These are phyloP conservation scores for Nitzschia sp. DNA, from an alignment of 108 stramenopile genomes.

Conservation along the genomic window DNA sequence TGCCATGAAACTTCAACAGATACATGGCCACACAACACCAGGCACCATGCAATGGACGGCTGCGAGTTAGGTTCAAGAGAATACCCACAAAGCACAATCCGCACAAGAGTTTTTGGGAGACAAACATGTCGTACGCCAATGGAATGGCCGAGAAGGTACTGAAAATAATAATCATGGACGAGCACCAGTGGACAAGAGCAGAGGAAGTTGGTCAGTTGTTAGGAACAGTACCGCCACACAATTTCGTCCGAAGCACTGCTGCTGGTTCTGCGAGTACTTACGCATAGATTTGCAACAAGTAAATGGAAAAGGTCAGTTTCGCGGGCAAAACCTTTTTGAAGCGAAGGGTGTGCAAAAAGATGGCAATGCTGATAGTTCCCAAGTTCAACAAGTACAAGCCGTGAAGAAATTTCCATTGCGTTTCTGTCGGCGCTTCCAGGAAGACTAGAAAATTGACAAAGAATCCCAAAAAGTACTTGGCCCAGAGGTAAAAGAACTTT, in stretches of 20 bases:
- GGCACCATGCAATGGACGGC: slow-evolving; percentile 24
- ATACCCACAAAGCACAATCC: slow-evolving; percentile 26
- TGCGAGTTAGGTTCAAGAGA: slow-evolving; percentile 37
- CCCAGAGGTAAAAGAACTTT: slow-evolving; percentile 47
- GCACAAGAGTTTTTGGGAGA: slow-evolving; percentile 21
- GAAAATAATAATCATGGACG: neutral
- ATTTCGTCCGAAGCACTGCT: no score
- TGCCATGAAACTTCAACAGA: slow-evolving; percentile 12
- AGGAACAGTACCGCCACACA: no score
- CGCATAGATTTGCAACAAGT: slow-evolving; percentile 44
- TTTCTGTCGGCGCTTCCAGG: slow-evolving; percentile 16
- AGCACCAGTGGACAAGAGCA: neutral
- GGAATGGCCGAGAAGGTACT: slow-evolving; percentile 36
- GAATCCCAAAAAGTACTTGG: slow-evolving; percentile 54
- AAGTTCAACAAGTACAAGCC: slow-evolving; percentile 35
- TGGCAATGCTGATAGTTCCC: slow-evolving; percentile 41
- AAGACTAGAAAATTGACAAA: slow-evolving; percentile 40
- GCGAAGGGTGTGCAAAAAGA: slow-evolving; percentile 44
- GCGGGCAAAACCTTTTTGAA: slow-evolving; percentile 46
- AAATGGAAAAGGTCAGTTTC: slow-evolving; percentile 42
- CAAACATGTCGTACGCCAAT: slow-evolving; percentile 33
- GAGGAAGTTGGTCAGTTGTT: neutral
- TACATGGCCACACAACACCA: slow-evolving; percentile 34
- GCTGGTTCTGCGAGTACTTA: no score
- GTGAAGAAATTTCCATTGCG: slow-evolving; percentile 33